Evolutionary conservation across 176 grass and related monocot species (phyloP).

Genomic region (Panicum miliaceum): DNA sequence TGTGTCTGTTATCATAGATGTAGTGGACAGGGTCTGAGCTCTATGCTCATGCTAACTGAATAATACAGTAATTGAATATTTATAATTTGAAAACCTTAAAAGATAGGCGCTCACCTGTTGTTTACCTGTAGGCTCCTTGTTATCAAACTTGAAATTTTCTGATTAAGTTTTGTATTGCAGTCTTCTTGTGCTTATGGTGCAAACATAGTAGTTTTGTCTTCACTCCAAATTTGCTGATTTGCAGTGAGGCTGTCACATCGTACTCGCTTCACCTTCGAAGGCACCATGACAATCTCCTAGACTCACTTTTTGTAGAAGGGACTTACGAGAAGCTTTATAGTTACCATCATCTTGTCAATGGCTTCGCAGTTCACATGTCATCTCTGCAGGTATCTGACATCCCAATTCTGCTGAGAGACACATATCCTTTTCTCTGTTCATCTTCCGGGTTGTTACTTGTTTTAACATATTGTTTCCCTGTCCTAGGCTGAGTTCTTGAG

Average conservation of each 20-base stretch:
- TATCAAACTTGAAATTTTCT: background rate
- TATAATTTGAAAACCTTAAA: background rate
- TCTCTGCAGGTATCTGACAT: constrained; percentile 68
- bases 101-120: background rate
- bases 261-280: constrained; percentile 84
- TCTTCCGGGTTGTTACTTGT: background rate
- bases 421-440: background rate
- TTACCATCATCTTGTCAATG: constrained; percentile 96
- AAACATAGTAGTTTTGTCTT: background rate
- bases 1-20: background rate
- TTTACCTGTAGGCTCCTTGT: background rate
- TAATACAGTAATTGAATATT: background rate
- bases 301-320: constrained; percentile 84
- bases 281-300: constrained; percentile 83
- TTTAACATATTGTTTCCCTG: constrained; percentile 32
- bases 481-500: constrained; percentile 78
- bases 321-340: constrained; percentile 94
- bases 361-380: constrained; percentile 95
- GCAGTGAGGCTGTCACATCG: constrained; percentile 81
- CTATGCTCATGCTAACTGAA: background rate
- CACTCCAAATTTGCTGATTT: constrained; percentile 20
- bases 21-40: background rate
- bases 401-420: background rate
- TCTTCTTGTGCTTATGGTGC: background rate
- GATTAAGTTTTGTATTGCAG: background rate